These are phyloP conservation scores for Aspergillus phoenicis DNA, from an alignment of 2,329 filamentous ascomycete genomes.

Conservation along the genomic window DNA sequence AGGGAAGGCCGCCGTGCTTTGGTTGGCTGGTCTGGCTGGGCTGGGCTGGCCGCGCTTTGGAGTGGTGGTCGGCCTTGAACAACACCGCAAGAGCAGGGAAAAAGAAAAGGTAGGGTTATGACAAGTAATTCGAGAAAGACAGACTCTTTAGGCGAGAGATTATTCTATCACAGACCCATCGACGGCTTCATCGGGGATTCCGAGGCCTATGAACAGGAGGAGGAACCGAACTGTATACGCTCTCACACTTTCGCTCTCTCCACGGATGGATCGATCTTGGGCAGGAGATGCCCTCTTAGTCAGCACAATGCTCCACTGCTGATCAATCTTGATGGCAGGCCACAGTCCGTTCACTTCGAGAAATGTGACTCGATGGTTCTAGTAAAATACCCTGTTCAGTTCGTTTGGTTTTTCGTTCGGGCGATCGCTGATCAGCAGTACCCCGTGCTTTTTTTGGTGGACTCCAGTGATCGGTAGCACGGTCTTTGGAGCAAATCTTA, in stretches of 20 bases:
- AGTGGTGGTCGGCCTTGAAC: background rate
- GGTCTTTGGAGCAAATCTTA: background rate
- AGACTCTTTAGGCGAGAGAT: background rate
- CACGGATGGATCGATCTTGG: slow-evolving; percentile 2
- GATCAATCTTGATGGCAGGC: background rate
- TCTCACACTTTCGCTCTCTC: background rate
- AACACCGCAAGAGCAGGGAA: too few species aligned
- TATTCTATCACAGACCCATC: background rate
- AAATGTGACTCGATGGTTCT: background rate
- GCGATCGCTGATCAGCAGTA: slow-evolving; percentile 9
- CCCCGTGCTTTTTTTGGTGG: slow-evolving; percentile 9
- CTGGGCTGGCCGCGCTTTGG: slow-evolving; percentile 1
- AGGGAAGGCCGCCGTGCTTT: slow-evolving; percentile 3
- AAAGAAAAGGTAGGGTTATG: too few species aligned
- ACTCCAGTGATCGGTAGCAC: background rate
- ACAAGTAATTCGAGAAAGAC: too few species aligned
- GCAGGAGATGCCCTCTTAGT: slow-evolving; percentile 3
- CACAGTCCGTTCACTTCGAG: background rate
- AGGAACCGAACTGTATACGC: too few species aligned
- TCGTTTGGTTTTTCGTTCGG: background rate
- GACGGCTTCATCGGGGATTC: background rate
- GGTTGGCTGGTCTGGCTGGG: background rate
- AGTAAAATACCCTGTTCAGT: background rate
- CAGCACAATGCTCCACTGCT: background rate
- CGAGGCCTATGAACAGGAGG: background rate